Base-by-base conservation (phyloP, 139 green algal genomes). In the Pseudopediastrum boryanum region DNA sequence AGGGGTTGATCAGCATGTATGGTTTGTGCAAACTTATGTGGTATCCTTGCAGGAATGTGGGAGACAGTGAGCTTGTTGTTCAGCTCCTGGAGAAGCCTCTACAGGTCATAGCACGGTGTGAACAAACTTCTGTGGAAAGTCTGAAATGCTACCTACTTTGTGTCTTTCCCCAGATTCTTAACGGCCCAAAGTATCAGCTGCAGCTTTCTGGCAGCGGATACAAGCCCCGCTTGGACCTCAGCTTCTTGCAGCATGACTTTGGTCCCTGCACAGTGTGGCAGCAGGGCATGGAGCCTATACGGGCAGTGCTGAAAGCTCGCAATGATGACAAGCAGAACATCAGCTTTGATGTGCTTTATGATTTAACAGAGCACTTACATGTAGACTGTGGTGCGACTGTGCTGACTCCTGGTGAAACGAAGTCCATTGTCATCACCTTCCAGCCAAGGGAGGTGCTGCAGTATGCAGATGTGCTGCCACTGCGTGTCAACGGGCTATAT, bases 401-500 rank as follows among this genome's bases (percentile, higher is more conserved):
- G 54, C 88, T 96, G 44, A 35, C 63, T 41, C 90, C 91, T 4
- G 90, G 91, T 9, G 76, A 93, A 50, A 74, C 4, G 2, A 51
- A 62, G 36, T 63, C 90, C 13, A 86, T 90, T 13, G 7, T 50
- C 16, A 71, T 96, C 50, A 84, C 48, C 3, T 95, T 95, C 82
- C 80, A 65, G 58, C 92, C 92, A 9, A 69, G 62, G 4, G 75
- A 56, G 16, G 59, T 68, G 5, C 21, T 64, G 50, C 9, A 38
- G 2, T 92, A 90, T 72, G 16, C 6, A n/a, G 63, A 80, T 19
- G 69, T 75, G 25, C 54, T 95, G 29, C 81, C 82, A 9, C 83
- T 96, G 27, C 79, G 92, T 64, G 76, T 96, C 75, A 95, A 94
- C 67, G 91, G 91, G 16, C 85, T 96, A 7, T 94, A 88, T 86